phyloP scores from a whole-genome alignment of 345 rosid species.

The Corymbia maculata region DNA sequence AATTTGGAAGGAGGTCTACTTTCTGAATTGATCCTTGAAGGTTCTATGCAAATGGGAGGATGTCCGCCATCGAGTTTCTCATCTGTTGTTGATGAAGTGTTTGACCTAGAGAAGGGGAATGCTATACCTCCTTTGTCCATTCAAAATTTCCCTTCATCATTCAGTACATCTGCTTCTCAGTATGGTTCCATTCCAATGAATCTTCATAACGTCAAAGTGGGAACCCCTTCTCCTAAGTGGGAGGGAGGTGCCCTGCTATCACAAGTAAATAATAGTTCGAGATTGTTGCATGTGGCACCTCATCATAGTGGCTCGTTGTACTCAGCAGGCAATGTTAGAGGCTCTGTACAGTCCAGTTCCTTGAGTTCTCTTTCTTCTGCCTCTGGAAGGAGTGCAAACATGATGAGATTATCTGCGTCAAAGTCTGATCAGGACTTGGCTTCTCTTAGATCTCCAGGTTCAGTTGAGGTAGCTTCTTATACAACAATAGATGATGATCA shows the following conservation, averaged over 20 bases:
- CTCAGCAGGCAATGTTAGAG: slow-evolving; percentile 38
- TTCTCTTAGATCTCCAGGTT: slow-evolving; percentile 54
- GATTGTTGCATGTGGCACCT: slow-evolving; percentile 14
- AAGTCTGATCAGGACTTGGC: slow-evolving; percentile 81
- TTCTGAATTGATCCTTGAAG: slow-evolving; percentile 45
- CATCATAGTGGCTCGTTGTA: slow-evolving; percentile 39
- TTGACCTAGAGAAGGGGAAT: slow-evolving; percentile 72
- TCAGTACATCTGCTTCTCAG: slow-evolving; percentile 40
- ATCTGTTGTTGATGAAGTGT: slow-evolving; percentile 84
- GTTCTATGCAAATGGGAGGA: slow-evolving; percentile 42
- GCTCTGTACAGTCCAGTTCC: slow-evolving; percentile 34
- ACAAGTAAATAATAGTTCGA: slow-evolving; percentile 27
- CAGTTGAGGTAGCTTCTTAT: slow-evolving; percentile 27
- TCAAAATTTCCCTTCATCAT: slow-evolving; percentile 34
- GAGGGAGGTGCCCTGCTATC: slow-evolving; percentile 38
- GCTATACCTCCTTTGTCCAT: slow-evolving; percentile 32
- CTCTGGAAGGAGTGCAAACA: slow-evolving; percentile 32
- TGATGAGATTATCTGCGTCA: slow-evolving; percentile 43
- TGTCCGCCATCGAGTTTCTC: slow-evolving; percentile 57
- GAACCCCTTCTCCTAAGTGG: slow-evolving; percentile 49
- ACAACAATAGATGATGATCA: slow-evolving; percentile 43
- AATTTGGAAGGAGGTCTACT: slow-evolving; percentile 42
- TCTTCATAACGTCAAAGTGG: slow-evolving; percentile 30
- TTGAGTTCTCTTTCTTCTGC: slow-evolving; percentile 45
- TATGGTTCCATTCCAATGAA: slow-evolving; percentile 36